Evolutionary conservation across 495 filamentous ascomycete species (phyloP), one percentile per base, ranked within the genome.

Genomic region (Ramalina intermedia): DNA sequence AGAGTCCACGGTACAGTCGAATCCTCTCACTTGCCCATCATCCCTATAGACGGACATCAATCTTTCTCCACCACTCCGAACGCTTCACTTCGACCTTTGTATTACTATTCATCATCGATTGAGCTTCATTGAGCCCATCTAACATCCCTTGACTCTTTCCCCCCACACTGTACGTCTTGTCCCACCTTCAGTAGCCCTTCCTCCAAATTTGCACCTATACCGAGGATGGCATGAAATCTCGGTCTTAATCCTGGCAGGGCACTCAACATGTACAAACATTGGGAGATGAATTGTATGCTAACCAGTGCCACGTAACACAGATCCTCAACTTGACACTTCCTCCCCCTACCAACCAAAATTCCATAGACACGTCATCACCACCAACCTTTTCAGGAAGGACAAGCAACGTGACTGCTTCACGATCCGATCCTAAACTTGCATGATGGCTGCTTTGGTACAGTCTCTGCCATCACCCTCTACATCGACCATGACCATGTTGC

Each of bases 361-460:
- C 29, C 12, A 1, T 33, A 0, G 29, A 33, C 29, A 33, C 29
- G 29, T 33, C 29, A 33, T 33, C 29, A 33, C 29, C 7, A 13
- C 27, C 5, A 9, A 4, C 2, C 3, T 8, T 12, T 33, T 12
- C 6, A 12, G 29, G 29, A 12, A 33, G 6, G 29, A 33, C 29
- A 33, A 33, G 29, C 12, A 11, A 8, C 2, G 0, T 8, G 29
- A 33, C 29, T 33, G 29, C 29, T 33, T 12, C 26, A 33, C 29
- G 8, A 33, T 12, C 2, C 8, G 12, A 33, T 4, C 5, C 29
- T 3, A 33, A 9, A 21, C 12, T 45, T 49, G 26, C 50, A 78
- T 54, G 61, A 94, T 94, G 87, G 87, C 87, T 70, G 85, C 87
- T 66, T 75, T 94, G 69, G 85, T 91, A 66, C 87, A 94, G 73